Percentiles rank a stretch among this genome's conserved stretches.
phyloP scores from a whole-genome alignment of 768 basidiomycete species.

The Boletus vermiculosoides region DNA sequence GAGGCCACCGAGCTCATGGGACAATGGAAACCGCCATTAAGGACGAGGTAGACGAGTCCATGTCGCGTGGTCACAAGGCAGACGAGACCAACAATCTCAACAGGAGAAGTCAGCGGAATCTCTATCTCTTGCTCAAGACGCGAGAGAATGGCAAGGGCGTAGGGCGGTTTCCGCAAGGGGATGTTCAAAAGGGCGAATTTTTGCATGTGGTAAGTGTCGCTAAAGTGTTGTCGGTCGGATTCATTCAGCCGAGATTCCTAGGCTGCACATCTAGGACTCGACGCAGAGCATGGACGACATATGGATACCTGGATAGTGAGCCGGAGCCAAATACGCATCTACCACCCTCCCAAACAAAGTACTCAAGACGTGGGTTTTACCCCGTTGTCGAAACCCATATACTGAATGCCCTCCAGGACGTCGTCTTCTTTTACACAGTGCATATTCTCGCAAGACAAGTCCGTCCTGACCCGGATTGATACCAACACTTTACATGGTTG shows the following conservation, averaged over 20 bases:
- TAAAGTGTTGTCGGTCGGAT: not conserved
- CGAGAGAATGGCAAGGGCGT: constrained; percentile 43
- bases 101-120: no score
- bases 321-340: constrained; percentile 80
- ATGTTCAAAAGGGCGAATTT: constrained; percentile 58
- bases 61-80: no score
- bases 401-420: constrained; percentile 45
- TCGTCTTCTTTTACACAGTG: constrained; percentile 89
- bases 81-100: no score
- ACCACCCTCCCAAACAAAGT: constrained; percentile 47
- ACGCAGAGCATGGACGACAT: constrained; percentile 67
- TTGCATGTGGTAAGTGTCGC: constrained; percentile 66
- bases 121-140: constrained; percentile 66
- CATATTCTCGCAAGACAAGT: constrained; percentile 91
- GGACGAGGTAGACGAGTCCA: no score
- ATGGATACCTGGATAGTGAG: constrained; percentile 98
- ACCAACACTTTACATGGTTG: constrained; percentile 88
- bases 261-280: constrained; percentile 74
- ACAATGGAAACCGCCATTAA: no score
- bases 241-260: constrained; percentile 26
- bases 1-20: no score
- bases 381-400: not conserved
- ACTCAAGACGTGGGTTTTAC: constrained; percentile 37
- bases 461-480: constrained; percentile 47
- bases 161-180: constrained; percentile 80